phyloP scores from a whole-genome alignment of 2,329 filamentous ascomycete genomes.

The Fusarium sp. region DNA sequence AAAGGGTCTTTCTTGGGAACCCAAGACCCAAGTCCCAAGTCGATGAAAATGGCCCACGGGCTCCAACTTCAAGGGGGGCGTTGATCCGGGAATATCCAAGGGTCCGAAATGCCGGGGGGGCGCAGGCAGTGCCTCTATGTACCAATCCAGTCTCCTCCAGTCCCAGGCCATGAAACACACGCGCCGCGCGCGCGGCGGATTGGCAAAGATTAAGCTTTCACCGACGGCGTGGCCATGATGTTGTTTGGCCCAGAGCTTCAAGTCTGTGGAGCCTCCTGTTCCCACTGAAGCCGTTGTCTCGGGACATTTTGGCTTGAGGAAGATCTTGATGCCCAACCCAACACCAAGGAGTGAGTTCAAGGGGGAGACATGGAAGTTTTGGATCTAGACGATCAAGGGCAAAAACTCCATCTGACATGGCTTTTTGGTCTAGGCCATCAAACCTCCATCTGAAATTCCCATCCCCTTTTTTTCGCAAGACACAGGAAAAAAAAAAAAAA shows the following conservation, averaged over 20 bases:
- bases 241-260: neutral
- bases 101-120: neutral
- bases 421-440: neutral
- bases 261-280: slow-evolving; percentile 1
- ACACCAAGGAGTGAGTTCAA: neutral
- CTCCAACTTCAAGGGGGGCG: neutral
- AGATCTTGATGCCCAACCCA: slow-evolving; percentile 34
- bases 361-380: neutral
- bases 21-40: neutral
- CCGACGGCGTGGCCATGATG: slow-evolving; percentile 17
- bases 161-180: slow-evolving; percentile 4
- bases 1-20: neutral
- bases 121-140: neutral
- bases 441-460: neutral
- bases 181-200: neutral
- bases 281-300: slow-evolving; percentile 20
- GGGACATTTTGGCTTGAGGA: slow-evolving; percentile 15
- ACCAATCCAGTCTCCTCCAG: neutral
- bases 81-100: slow-evolving; percentile 3
- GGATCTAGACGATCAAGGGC: neutral
- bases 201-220: slow-evolving; percentile 30
- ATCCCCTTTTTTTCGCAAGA: neutral
- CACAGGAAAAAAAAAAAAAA: neutral
- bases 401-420: neutral
- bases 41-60: neutral